phyloP scores from a whole-genome alignment of 176 grass and related monocot genomes.

The Triticum urartu region DNA sequence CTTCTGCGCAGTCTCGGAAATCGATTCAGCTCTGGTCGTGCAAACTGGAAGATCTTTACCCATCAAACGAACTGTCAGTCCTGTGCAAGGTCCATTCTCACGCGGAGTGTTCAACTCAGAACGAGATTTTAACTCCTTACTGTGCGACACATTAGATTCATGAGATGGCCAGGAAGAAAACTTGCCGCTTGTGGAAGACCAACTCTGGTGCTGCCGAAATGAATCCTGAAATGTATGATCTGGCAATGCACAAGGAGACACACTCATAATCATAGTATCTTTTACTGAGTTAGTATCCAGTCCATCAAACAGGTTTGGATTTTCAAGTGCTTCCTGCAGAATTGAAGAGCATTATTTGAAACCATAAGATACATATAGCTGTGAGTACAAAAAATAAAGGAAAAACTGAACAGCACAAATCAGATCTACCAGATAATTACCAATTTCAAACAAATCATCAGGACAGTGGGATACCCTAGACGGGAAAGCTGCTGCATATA shows the following conservation, averaged over 20 bases:
- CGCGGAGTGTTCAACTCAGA: slow-evolving; percentile 30
- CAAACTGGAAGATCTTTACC: slow-evolving; percentile 58
- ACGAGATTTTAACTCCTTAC: slow-evolving; percentile 1
- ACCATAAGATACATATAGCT: neutral
- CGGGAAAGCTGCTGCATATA: neutral
- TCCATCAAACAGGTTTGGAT: slow-evolving; percentile 15
- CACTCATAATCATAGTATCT: slow-evolving; percentile 23
- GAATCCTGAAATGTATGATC: slow-evolving; percentile 12
- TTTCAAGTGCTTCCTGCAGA: slow-evolving; percentile 27
- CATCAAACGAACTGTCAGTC: slow-evolving; percentile 63
- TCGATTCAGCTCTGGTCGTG: slow-evolving; percentile 13
- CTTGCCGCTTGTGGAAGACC: slow-evolving; percentile 21
- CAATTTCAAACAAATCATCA: neutral
- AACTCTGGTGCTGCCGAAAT: slow-evolving; percentile 28
- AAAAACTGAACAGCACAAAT: neutral
- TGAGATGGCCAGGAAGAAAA: slow-evolving; percentile 4
- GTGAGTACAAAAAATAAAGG: neutral
- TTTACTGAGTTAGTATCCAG: slow-evolving; percentile 15
- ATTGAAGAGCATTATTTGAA: slow-evolving; percentile 24
- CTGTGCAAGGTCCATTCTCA: slow-evolving; percentile 18
- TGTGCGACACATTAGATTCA: slow-evolving; percentile 24
- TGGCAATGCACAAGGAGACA: slow-evolving; percentile 8
- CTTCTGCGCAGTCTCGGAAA: slow-evolving; percentile 16
- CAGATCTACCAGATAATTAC: slow-evolving; percentile 6
- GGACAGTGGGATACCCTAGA: neutral